A percentile compares a stretch with the other conserved stretches of the same genome.
phyloP scores from a whole-genome alignment of 768 basidiomycete species.

The Pholiota microspora region DNA sequence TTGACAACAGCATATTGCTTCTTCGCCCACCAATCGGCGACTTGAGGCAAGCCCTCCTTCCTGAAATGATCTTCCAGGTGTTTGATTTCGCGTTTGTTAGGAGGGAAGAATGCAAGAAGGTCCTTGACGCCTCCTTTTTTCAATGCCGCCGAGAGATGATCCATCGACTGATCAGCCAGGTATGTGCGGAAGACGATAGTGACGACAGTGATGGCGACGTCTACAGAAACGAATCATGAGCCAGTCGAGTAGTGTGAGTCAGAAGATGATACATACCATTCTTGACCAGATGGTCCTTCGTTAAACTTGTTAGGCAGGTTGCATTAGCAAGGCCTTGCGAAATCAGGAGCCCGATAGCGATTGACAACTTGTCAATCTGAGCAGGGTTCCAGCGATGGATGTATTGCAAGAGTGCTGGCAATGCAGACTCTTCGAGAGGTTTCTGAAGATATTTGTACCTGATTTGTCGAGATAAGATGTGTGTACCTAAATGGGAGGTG shows the following conservation, averaged over 20 bases:
- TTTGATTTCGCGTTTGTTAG: conserved; percentile 73
- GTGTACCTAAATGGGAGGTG: neutral
- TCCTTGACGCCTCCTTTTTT: conserved; percentile 86
- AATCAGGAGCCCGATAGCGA: conserved; percentile 79
- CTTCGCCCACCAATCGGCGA: conserved; percentile 95
- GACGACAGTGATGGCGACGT: conserved; percentile 74
- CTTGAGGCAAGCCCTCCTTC: conserved; percentile 68
- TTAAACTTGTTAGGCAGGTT: conserved; percentile 74
- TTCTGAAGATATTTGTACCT: conserved; percentile 99
- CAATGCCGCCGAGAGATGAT: conserved; percentile 80
- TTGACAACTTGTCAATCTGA: conserved; percentile 81
- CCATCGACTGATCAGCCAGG: conserved; percentile 81
- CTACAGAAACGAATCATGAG: conserved; percentile 33
- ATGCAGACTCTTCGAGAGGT: conserved; percentile 83
- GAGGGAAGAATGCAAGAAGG: conserved; percentile 83
- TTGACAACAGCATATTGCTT: conserved; percentile 82
- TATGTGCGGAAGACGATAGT: conserved; percentile 81
- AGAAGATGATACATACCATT: conserved; percentile 55
- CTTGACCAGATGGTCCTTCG: conserved; percentile 94
- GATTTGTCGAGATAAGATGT: conserved; percentile 14
- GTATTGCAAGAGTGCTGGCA: conserved; percentile 86
- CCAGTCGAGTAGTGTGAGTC: neutral
- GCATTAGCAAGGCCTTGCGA: conserved; percentile 81
- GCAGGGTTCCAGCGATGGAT: conserved; percentile 78
- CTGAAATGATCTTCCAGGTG: conserved; percentile 86